These are phyloP conservation scores for Ophiocordyceps unilateralis DNA, from an alignment of 2,329 filamentous ascomycete genomes.

Conservation along the genomic window DNA sequence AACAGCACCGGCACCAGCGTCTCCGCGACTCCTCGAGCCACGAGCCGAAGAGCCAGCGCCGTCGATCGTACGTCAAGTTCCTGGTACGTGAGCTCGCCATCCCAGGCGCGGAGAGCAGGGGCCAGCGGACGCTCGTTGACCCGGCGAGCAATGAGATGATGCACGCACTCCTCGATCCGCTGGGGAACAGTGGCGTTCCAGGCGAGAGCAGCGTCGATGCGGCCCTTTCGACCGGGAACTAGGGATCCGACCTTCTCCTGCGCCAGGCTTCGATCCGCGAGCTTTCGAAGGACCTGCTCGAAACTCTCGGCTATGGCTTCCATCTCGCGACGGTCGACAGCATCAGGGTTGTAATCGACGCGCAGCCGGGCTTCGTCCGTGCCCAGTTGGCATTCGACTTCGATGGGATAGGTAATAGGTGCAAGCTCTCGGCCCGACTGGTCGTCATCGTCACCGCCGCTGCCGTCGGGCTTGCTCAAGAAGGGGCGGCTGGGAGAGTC, in stretches of 20 bases:
- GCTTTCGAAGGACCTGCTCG: background rate
- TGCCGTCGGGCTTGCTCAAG: background rate
- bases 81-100: slow-evolving; percentile 9
- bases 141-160: slow-evolving; percentile 6
- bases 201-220: background rate
- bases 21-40: slow-evolving; percentile 7
- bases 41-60: slow-evolving; percentile 3
- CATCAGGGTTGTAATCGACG: background rate
- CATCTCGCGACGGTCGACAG: background rate
- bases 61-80: slow-evolving; percentile 5
- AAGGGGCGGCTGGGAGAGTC: background rate
- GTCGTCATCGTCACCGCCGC: background rate
- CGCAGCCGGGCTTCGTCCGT: background rate
- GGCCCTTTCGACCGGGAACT: background rate
- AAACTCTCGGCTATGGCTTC: background rate
- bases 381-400: background rate
- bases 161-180: slow-evolving; percentile 4
- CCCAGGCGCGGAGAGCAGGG: slow-evolving; percentile 10
- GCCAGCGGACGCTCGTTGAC: slow-evolving; percentile 2
- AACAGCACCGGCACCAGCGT: slow-evolving; percentile 15
- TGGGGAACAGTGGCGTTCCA: slow-evolving; percentile 6
- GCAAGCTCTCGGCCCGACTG: background rate
- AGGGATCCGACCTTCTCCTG: background rate
- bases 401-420: slow-evolving; percentile 1
- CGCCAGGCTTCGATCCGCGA: background rate